These are phyloP conservation scores for Pinus albicaulis DNA, from an alignment of 75 land plant genomes.

Conservation along the genomic window DNA sequence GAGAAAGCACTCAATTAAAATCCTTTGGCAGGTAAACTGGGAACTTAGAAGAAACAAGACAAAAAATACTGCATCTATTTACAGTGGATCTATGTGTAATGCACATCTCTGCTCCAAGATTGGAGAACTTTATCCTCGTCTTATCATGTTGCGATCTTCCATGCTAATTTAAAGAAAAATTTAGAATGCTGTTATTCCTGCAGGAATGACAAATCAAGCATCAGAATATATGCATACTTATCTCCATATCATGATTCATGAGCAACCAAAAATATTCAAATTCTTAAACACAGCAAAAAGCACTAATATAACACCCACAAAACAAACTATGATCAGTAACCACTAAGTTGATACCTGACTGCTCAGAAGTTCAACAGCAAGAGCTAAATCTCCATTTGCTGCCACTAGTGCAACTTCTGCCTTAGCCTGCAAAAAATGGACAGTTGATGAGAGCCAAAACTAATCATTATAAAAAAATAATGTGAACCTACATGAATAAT, in stretches of 20 bases:
- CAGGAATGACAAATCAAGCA: background rate
- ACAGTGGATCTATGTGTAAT: too few relatives aligned
- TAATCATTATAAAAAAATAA: background rate
- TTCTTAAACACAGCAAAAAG: background rate
- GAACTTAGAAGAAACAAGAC: too few relatives aligned
- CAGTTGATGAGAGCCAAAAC: background rate
- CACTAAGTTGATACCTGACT: slow-evolving; percentile 22
- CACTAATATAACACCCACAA: background rate
- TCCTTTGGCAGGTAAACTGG: too few relatives aligned
- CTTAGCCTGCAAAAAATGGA: slow-evolving; percentile 25
- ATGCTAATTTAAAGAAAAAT: background rate
- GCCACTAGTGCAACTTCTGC: slow-evolving; percentile 88
- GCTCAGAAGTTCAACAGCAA: slow-evolving; percentile 91
- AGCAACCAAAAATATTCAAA: background rate
- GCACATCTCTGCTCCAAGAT: too few relatives aligned
- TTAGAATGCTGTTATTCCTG: background rate
- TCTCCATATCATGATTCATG: background rate
- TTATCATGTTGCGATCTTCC: background rate
- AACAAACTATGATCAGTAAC: background rate
- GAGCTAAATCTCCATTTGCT: slow-evolving; percentile 80
- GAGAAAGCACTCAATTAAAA: too few relatives aligned
- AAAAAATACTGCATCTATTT: too few relatives aligned
- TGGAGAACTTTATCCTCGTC: too few relatives aligned
- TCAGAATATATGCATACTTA: background rate
- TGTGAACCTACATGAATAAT: too few relatives aligned